Evolutionary conservation across 441 rosid species (phyloP), one percentile per base, ranked within the genome.

Genomic region (Dalechampia spathulata): DNA sequence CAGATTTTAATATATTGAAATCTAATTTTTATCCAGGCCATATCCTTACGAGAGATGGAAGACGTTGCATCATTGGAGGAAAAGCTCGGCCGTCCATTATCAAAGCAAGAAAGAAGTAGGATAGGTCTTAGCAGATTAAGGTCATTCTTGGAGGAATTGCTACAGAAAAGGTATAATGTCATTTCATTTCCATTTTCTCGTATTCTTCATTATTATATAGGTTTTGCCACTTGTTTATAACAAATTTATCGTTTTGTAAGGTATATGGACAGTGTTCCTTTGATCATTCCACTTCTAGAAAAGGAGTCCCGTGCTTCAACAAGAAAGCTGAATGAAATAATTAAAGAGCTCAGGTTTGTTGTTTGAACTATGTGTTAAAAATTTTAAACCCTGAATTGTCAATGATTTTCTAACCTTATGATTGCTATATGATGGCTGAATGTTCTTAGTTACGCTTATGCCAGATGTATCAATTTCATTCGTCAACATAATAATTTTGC

Each of bases 101-200:
- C 96, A 61, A 70, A 74, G 55, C 74, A 88, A 75, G 98, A 91
- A 76, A 84, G 70, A 65, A 81, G 75, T 75, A 80, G 86, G 66
- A 86, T 91, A 72, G 98, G 98, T 39, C 78, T 88, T 55, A 91
- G 96, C 81, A 88, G 86, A 74, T 78, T 91, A 62, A 79, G 98
- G 66, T 61, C 75, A 55, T 88, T 91, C 70, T 74, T 91, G 56
- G 98, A 88, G 76, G 96, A 86, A 68, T 64, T 88, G 73, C 85
- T 88, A 38, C 90, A 77, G 82, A 91, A 78, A 76, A 82, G 95
- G 95, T 88, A 61, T 52, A 37, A 16, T 36, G 40, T 42, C 21
- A 22, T 19, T 25, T 40, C 17, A 51, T 21, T 38, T 40, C 16
- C 39, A 14, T 41, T 28, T 22, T 15, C 6, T 15, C 34, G 14